These are phyloP conservation scores for Citeromyces matritensis DNA, from an alignment of 805 yeast species.

Conservation along the genomic window DNA sequence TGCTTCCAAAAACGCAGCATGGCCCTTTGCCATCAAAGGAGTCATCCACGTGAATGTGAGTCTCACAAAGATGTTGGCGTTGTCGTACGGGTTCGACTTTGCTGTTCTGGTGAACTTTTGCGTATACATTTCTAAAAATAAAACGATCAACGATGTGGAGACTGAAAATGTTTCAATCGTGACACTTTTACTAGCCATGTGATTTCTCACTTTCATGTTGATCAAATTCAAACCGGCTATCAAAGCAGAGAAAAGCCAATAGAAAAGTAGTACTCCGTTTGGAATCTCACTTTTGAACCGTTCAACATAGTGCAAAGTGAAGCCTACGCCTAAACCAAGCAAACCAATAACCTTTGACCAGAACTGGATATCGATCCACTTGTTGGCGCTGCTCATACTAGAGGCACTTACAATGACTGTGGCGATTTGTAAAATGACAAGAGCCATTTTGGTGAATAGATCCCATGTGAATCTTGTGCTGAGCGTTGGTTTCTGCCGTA, in stretches of 20 bases:
- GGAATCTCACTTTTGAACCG: slow-evolving; percentile 52
- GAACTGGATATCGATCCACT: slow-evolving; percentile 11
- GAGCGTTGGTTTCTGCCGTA: slow-evolving; percentile 17
- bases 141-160: slow-evolving; percentile 22
- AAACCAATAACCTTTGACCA: slow-evolving; percentile 16
- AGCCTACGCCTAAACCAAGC: slow-evolving; percentile 32
- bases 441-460: slow-evolving; percentile 23
- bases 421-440: slow-evolving; percentile 21
- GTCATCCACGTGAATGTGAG: slow-evolving; percentile 90
- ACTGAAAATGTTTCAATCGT: slow-evolving; percentile 16
- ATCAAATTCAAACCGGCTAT: slow-evolving; percentile 28
- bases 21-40: slow-evolving; percentile 63
- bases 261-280: slow-evolving; percentile 51
- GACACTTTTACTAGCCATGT: slow-evolving; percentile 7
- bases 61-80: slow-evolving; percentile 54
- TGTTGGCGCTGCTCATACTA: slow-evolving; percentile 8
- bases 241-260: slow-evolving; percentile 51
- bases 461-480: slow-evolving; percentile 18
- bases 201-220: slow-evolving; percentile 22
- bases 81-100: slow-evolving; percentile 22
- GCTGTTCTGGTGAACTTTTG: not conserved
- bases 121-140: slow-evolving; percentile 20
- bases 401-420: slow-evolving; percentile 15
- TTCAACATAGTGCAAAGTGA: slow-evolving; percentile 54
- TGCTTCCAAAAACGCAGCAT: slow-evolving; percentile 17